These are phyloP conservation scores for Xanthoconium purpureum DNA, from an alignment of 768 basidiomycete species.

Conservation along the genomic window DNA sequence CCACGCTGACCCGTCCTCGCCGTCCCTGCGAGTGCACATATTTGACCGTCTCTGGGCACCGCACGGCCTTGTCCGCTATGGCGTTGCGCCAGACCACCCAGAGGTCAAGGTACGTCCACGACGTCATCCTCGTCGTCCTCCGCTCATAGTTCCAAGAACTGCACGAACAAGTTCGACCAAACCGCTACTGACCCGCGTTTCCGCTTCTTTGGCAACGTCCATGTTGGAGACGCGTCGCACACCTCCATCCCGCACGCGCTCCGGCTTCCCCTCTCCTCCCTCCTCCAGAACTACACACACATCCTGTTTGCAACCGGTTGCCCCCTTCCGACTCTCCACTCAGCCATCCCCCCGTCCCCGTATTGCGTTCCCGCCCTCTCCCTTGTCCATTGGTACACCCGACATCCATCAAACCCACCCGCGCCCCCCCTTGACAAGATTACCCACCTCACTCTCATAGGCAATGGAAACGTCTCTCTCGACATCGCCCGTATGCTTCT, in stretches of 20 bases:
- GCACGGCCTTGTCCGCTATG: constrained; percentile 92
- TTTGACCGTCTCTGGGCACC: constrained; percentile 94
- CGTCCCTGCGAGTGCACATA: constrained; percentile 66
- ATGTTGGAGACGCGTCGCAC: constrained; percentile 41
- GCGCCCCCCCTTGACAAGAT: constrained; percentile 64
- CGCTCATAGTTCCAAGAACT: constrained; percentile 62
- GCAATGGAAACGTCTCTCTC: constrained; percentile 92
- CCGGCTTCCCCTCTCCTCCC: constrained; percentile 53
- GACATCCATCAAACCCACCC: constrained; percentile 67
- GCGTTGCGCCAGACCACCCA: constrained; percentile 97
- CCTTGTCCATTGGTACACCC: constrained; percentile 96
- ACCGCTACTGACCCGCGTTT: constrained; percentile 78
- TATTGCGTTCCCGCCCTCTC: constrained; percentile 71
- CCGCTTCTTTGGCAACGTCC: constrained; percentile 89
- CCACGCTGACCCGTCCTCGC: constrained; percentile 25
- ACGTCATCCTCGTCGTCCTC: not conserved
- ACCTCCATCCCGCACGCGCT: constrained; percentile 51
- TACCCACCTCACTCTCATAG: constrained; percentile 78
- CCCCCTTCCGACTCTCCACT: constrained; percentile 58
- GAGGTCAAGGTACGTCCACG: constrained; percentile 75
- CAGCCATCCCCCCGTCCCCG: constrained; percentile 45
- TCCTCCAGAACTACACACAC: constrained; percentile 78
- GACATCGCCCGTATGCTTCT: constrained; percentile 91
- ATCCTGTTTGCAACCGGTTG: constrained; percentile 87
- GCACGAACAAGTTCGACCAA: constrained; percentile 90